Evolutionary conservation across 31 red algal genomes (phyloP).

Genomic region (Asparagopsis taxiformis): DNA sequence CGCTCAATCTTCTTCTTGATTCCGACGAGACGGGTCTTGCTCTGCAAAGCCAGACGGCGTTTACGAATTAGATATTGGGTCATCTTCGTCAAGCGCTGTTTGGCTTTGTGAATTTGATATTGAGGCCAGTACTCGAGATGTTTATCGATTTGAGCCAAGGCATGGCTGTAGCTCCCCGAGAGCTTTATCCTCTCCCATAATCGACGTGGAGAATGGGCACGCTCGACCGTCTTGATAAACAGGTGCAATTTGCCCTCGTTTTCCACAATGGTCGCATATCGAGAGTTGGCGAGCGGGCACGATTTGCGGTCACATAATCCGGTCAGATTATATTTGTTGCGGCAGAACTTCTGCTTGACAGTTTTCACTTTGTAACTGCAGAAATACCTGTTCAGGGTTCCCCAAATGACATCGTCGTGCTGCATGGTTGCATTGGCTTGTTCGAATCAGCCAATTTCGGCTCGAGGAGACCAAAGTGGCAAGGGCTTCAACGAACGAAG

Average conservation of each 20-base stretch:
- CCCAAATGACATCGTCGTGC: constrained; percentile 97
- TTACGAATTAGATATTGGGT: constrained; percentile 91
- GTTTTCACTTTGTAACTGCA: constrained; percentile 93
- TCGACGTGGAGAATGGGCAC: constrained; percentile 84
- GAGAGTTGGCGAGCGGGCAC: constrained; percentile 96
- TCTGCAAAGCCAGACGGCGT: constrained; percentile 47
- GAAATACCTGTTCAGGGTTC: constrained; percentile 79
- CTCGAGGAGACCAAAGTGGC: too few relatives aligned
- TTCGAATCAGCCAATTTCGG: not conserved
- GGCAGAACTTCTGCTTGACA: constrained; percentile 81
- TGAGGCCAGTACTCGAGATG: constrained; percentile 87
- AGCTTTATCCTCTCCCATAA: constrained; percentile 89
- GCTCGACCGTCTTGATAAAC: constrained; percentile 90
- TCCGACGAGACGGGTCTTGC: constrained; percentile 69
- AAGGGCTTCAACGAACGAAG: too few relatives aligned
- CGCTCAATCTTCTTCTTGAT: constrained; percentile 91
- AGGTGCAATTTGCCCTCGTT: constrained; percentile 67
- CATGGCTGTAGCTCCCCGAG: constrained; percentile 69
- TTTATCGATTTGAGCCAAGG: constrained; percentile 83
- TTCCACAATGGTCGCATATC: constrained; percentile 97
- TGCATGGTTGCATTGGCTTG: constrained; percentile 65
- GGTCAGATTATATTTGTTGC: constrained; percentile 95
- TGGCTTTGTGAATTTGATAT: constrained; percentile 94
- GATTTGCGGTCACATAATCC: constrained; percentile 83
- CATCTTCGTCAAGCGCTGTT: constrained; percentile 98